These are phyloP conservation scores for Arthonia radiata DNA, from an alignment of 495 filamentous ascomycete species.

Conservation along the genomic window DNA sequence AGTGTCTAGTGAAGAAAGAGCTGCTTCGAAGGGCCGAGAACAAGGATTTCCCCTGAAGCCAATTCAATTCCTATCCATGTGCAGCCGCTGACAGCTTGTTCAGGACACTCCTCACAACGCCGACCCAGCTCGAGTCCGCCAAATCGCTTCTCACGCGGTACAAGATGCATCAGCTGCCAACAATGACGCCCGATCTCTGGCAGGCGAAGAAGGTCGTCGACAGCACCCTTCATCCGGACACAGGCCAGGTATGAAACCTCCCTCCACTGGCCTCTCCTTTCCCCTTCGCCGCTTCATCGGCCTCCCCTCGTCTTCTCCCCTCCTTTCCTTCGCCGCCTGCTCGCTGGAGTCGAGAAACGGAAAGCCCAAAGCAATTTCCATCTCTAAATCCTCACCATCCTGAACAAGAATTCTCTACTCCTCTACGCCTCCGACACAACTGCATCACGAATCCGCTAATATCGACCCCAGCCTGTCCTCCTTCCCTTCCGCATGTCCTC, in stretches of 20 bases:
- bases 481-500: conserved; percentile 93
- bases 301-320: too few species aligned
- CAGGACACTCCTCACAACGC: conserved; percentile 62
- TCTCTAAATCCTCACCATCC: too few species aligned
- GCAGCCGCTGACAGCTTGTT: background rate
- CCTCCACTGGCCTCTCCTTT: too few species aligned
- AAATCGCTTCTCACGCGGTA: conserved; percentile 54
- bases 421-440: too few species aligned
- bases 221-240: conserved; percentile 87
- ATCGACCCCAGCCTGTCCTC: conserved; percentile 67
- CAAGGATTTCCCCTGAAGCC: conserved; percentile 3
- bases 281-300: too few species aligned
- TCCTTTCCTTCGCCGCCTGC: too few species aligned
- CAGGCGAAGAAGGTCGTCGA: conserved; percentile 88
- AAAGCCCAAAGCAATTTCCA: too few species aligned
- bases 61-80: conserved; percentile 1
- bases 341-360: too few species aligned
- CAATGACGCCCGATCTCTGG: conserved; percentile 83
- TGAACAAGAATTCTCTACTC: too few species aligned
- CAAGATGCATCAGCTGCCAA: conserved; percentile 47
- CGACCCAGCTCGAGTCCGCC: conserved; percentile 53
- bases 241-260: conserved; percentile 29
- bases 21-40: conserved; percentile 2
- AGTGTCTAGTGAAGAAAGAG: background rate
- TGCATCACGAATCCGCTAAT: too few species aligned